Evolutionary conservation across 257 asterid species (phyloP).

Genomic region (Prunella vulgaris): DNA sequence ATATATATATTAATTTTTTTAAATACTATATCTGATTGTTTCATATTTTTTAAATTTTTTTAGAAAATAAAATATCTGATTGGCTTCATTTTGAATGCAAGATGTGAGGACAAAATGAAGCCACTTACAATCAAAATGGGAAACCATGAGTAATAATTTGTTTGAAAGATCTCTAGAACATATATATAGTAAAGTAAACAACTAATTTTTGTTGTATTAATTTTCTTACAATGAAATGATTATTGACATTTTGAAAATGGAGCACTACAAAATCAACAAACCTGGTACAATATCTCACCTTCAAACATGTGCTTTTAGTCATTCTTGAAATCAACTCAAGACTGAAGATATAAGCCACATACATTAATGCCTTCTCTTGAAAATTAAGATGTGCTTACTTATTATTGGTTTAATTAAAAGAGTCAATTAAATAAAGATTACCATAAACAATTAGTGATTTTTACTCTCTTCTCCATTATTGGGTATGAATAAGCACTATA

Average conservation of each 20-base stretch:
- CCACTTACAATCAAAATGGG: not conserved
- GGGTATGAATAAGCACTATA: too few relatives aligned
- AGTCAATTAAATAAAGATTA: not conserved
- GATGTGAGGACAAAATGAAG: not conserved
- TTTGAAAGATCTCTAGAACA: not conserved
- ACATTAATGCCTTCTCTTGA: not conserved
- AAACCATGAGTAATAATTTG: not conserved
- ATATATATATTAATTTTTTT: too few relatives aligned
- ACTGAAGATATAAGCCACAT: not conserved
- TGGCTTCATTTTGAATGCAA: not conserved
- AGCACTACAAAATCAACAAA: slow-evolving; percentile 13
- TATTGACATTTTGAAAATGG: slow-evolving; percentile 18
- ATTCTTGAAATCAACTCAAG: slow-evolving; percentile 11
- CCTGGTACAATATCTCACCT: not conserved
- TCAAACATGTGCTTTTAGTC: not conserved
- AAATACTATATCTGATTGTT: too few relatives aligned
- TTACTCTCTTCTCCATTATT: too few relatives aligned
- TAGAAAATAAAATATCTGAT: not conserved
- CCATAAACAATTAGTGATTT: not conserved
- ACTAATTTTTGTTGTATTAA: not conserved
- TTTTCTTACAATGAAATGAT: slow-evolving; percentile 7
- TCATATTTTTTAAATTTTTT: too few relatives aligned
- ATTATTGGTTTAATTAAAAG: not conserved
- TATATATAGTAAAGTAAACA: too few relatives aligned
- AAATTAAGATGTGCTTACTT: not conserved